Percentiles rank a stretch among this genome's conserved stretches.
These are phyloP conservation scores for Phytophthora cactorum DNA, from an alignment of 352 stramenopile species.

Conservation along the genomic window DNA sequence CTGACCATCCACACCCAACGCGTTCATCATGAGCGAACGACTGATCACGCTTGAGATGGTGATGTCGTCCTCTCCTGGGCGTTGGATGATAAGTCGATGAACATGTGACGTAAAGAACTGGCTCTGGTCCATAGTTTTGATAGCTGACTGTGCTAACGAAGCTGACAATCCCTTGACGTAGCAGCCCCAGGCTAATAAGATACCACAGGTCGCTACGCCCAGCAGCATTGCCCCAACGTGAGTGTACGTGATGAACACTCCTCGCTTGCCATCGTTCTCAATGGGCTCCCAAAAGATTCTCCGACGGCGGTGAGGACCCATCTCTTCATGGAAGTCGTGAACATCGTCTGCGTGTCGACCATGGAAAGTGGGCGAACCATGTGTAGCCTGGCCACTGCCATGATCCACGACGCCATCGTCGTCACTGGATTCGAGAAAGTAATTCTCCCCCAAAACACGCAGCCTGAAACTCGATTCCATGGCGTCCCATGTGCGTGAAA, in stretches of 20 bases:
- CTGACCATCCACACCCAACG: conserved; percentile 36
- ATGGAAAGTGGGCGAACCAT: conserved; percentile 36
- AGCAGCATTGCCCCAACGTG: conserved; percentile 70
- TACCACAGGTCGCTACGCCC: conserved; percentile 43
- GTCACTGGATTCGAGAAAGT: conserved; percentile 63
- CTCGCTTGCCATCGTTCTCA: conserved; percentile 72
- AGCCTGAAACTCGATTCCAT: conserved; percentile 60
- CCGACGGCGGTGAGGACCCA: conserved; percentile 26
- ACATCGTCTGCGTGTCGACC: conserved; percentile 22
- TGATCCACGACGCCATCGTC: conserved; percentile 35
- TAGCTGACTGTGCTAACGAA: conserved; percentile 66
- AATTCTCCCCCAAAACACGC: conserved; percentile 61
- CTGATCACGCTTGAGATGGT: conserved; percentile 82
- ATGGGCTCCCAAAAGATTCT: conserved; percentile 76
- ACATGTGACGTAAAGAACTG: conserved; percentile 74
- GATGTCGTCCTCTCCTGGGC: conserved; percentile 69
- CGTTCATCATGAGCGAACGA: conserved; percentile 61
- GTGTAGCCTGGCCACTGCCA: conserved; percentile 7
- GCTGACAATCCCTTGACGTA: conserved; percentile 78
- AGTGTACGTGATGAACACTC: conserved; percentile 86
- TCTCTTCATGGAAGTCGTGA: conserved; percentile 37
- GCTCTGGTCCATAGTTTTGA: conserved; percentile 65
- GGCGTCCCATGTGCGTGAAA: conserved; percentile 38
- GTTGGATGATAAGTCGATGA: conserved; percentile 74
- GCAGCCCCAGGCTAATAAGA: conserved; percentile 75